A percentile compares a stretch with the other conserved stretches of the same genome.
Evolutionary conservation across 2,329 filamentous ascomycete genomes (phyloP).

Genomic region (Ophiosphaerella herpotricha): DNA sequence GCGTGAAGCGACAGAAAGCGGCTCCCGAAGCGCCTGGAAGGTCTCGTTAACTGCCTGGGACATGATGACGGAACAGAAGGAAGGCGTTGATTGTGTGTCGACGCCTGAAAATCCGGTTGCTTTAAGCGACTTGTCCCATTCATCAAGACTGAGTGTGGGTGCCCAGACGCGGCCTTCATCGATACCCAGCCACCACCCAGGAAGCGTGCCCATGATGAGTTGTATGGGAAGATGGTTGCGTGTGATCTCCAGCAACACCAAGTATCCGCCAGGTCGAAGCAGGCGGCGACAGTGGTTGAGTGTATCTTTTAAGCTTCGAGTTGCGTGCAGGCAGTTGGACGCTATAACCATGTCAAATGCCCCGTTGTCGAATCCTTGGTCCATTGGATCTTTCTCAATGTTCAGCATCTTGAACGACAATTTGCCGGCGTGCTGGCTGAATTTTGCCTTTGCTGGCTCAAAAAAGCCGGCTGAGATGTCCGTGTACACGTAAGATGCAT

Average conservation of each 20-base stretch:
- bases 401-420: slow-evolving; percentile 13
- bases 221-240: slow-evolving; percentile 4
- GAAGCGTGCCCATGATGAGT: slow-evolving; percentile 34
- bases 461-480: slow-evolving; percentile 13
- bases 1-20: background rate
- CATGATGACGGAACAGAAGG: slow-evolving; percentile 5
- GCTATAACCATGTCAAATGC: slow-evolving; percentile 25
- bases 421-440: slow-evolving; percentile 2
- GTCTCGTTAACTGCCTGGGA: slow-evolving; percentile 17
- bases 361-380: slow-evolving; percentile 12
- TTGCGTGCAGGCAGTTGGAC: slow-evolving; percentile 15
- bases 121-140: slow-evolving; percentile 27
- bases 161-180: slow-evolving; percentile 8
- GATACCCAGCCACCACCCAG: slow-evolving; percentile 48
- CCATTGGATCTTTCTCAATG: background rate
- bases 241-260: slow-evolving; percentile 42
- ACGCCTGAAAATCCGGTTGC: slow-evolving; percentile 13
- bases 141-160: background rate
- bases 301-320: slow-evolving; percentile 5
- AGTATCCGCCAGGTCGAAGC: slow-evolving; percentile 34
- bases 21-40: slow-evolving; percentile 11
- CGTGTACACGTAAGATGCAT: slow-evolving; percentile 13
- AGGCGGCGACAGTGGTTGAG: slow-evolving; percentile 14
- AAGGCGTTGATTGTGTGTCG: background rate
- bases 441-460: background rate